These are phyloP conservation scores for Chrysosphaeria jannelii DNA, from an alignment of 2,329 filamentous ascomycete genomes.

Conservation along the genomic window DNA sequence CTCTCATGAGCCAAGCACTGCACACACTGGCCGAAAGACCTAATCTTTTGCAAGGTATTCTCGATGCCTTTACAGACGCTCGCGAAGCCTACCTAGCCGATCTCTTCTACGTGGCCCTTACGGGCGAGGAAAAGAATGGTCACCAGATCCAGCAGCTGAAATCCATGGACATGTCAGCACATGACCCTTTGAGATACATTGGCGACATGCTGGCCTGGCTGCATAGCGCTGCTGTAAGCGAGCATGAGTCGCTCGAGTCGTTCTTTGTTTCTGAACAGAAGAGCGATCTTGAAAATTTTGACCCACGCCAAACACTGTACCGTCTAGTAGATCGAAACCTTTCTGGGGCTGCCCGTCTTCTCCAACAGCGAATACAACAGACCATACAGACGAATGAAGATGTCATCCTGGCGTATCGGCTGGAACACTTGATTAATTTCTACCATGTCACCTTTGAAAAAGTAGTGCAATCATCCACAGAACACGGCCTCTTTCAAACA, in stretches of 20 bases:
- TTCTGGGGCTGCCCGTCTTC: constrained; percentile 46
- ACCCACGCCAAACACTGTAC: constrained; percentile 53
- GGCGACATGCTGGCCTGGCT: constrained; percentile 96
- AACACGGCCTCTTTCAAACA: no score
- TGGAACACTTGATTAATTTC: constrained; percentile 69
- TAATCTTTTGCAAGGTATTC: constrained; percentile 68
- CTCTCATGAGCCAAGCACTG: constrained; percentile 54
- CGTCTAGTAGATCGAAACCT: constrained; percentile 70
- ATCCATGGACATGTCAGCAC: constrained; percentile 78
- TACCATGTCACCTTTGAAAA: constrained; percentile 66
- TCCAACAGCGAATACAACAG: constrained; percentile 75
- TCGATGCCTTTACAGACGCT: constrained; percentile 79
- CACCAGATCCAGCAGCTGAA: constrained; percentile 27
- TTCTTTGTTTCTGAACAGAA: constrained; percentile 65
- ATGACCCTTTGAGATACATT: constrained; percentile 72
- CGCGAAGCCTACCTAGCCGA: constrained; percentile 67
- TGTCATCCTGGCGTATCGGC: constrained; percentile 60
- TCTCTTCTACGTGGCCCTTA: constrained; percentile 66
- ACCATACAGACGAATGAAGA: constrained; percentile 84
- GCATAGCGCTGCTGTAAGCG: constrained; percentile 79
- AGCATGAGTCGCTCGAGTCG: constrained; percentile 71
- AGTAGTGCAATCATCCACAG: no score
- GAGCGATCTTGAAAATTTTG: constrained; percentile 31
- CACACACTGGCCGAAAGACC: constrained; percentile 72
- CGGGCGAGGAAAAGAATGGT: constrained; percentile 21